phyloP scores from a whole-genome alignment of 2,329 filamentous ascomycete species.

The Fusarium chaquense region DNA sequence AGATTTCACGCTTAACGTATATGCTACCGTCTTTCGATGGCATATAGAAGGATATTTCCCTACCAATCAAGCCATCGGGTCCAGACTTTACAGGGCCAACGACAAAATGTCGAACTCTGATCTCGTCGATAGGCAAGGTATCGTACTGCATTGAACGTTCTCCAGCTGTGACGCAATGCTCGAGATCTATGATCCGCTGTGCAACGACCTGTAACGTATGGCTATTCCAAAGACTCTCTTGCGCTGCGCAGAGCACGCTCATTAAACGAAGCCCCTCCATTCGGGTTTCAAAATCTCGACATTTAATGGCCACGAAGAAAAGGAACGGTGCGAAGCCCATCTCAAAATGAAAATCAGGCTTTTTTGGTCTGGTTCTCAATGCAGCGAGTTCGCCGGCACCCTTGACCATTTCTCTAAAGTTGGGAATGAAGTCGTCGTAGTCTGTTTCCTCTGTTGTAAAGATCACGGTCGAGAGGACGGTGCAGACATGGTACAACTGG shows the following conservation, averaged over 20 bases:
- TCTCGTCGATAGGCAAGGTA: background rate
- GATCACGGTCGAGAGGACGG: background rate
- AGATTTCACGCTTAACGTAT: constrained; percentile 8
- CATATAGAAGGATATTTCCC: constrained; percentile 21
- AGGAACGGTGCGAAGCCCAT: constrained; percentile 25
- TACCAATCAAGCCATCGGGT: background rate
- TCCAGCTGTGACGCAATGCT: constrained; percentile 6
- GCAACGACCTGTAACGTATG: constrained; percentile 15
- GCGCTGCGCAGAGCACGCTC: constrained; percentile 17
- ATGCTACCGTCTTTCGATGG: background rate
- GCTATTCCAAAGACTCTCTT: constrained; percentile 30
- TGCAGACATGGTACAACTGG: constrained; percentile 19
- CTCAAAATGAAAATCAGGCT: constrained; percentile 15
- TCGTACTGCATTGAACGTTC: background rate
- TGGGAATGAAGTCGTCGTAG: constrained; percentile 14
- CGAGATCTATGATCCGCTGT: constrained; percentile 23
- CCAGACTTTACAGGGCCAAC: constrained; percentile 9
- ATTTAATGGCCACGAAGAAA: constrained; percentile 21
- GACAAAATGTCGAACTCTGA: constrained; percentile 25
- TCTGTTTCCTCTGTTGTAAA: constrained; percentile 8
- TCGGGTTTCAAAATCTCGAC: constrained; percentile 17
- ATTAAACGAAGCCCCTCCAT: constrained; percentile 12
- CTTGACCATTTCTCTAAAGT: constrained; percentile 13
- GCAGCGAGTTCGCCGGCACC: constrained; percentile 8
- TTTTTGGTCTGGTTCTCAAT: background rate